These are phyloP conservation scores for Dissophora globulifera DNA, from an alignment of 192 early-diverging fungal genomes.

Conservation along the genomic window DNA sequence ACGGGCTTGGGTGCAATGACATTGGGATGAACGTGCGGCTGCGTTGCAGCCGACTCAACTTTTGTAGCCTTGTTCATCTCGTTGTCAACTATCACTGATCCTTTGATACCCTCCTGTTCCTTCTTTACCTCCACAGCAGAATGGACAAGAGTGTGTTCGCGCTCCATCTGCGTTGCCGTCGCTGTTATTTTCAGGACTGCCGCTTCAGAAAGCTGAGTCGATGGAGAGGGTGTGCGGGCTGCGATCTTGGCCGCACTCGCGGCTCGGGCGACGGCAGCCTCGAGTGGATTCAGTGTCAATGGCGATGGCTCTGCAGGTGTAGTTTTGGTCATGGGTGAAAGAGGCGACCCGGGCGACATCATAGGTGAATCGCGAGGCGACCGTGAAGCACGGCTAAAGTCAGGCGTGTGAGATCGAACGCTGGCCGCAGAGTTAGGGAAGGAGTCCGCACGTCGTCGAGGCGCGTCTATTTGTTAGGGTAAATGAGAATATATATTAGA, in stretches of 20 bases:
- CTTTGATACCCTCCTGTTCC: too few species aligned
- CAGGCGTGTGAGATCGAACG: slow-evolving; percentile 35
- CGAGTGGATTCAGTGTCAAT: slow-evolving; percentile 29
- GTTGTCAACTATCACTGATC: too few species aligned
- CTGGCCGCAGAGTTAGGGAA: slow-evolving; percentile 40
- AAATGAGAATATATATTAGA: too few species aligned
- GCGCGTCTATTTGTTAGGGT: slow-evolving; percentile 38
- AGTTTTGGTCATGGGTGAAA: slow-evolving; percentile 13
- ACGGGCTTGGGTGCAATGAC: slow-evolving; percentile 33
- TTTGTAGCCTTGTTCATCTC: too few species aligned
- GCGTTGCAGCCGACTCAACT: too few species aligned
- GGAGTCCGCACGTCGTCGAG: slow-evolving; percentile 42
- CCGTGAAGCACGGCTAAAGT: slow-evolving; percentile 16
- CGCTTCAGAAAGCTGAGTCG: not conserved
- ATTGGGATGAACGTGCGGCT: not conserved
- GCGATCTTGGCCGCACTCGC: slow-evolving; percentile 41
- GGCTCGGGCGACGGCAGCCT: slow-evolving; percentile 27
- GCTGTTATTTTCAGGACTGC: not conserved
- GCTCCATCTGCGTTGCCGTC: not conserved
- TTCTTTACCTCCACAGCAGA: too few species aligned
- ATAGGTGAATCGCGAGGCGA: slow-evolving; percentile 24
- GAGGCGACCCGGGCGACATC: slow-evolving; percentile 28
- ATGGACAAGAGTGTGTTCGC: too few species aligned
- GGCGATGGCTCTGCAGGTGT: slow-evolving; percentile 31
- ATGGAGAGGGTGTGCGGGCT: slow-evolving; percentile 14